These are phyloP conservation scores for Tolypocladium endophyticum DNA, from an alignment of 2,329 filamentous ascomycete genomes.

Conservation along the genomic window DNA sequence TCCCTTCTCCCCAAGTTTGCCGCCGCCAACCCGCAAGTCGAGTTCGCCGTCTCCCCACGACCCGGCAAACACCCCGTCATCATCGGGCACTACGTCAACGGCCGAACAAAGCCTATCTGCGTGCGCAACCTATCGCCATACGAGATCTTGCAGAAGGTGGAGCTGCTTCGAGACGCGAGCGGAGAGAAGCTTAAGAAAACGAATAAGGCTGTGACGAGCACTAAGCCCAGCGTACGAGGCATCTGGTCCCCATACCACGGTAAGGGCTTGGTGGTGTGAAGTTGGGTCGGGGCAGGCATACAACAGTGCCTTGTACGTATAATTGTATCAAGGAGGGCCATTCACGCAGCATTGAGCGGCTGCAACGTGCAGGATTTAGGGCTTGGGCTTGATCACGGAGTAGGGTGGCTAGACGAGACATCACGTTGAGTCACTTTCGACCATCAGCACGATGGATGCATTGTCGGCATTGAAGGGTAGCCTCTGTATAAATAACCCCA, in stretches of 20 bases:
- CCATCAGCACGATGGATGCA: background rate
- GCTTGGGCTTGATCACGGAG: background rate
- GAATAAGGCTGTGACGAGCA: constrained; percentile 54
- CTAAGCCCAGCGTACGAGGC: constrained; percentile 56
- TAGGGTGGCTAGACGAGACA: background rate
- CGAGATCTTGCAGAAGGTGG: constrained; percentile 71
- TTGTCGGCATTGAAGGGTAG: background rate
- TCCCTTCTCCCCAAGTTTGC: constrained; percentile 69
- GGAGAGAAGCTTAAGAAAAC: constrained; percentile 61
- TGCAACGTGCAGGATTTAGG: constrained; percentile 8
- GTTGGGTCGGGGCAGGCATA: background rate
- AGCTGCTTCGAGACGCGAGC: constrained; percentile 61
- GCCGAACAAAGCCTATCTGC: constrained; percentile 73
- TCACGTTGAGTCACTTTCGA: background rate
- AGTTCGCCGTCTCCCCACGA: constrained; percentile 83
- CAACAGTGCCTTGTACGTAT: constrained; percentile 6
- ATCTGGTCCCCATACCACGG: constrained; percentile 64
- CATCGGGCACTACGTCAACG: constrained; percentile 87
- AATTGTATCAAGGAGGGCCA: constrained; percentile 13
- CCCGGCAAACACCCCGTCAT: constrained; percentile 86
- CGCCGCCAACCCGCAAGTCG: constrained; percentile 70
- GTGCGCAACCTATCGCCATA: constrained; percentile 75
- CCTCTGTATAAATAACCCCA: background rate
- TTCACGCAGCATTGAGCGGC: constrained; percentile 16
- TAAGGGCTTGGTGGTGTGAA: constrained; percentile 41